phyloP scores from a whole-genome alignment of 257 asterid species.

The Datura wrightii region DNA sequence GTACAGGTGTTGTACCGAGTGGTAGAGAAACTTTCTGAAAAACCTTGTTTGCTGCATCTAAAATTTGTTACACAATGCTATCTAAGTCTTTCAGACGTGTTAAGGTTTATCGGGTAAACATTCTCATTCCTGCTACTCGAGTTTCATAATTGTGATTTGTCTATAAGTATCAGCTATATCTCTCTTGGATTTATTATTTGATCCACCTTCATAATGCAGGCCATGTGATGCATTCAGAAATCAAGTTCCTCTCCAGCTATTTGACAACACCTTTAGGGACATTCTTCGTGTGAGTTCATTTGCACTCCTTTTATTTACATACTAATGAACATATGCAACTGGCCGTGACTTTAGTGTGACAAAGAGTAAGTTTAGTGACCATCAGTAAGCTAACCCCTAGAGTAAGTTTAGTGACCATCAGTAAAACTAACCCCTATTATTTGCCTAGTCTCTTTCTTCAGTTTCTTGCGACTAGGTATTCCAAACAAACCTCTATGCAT shows the following conservation, averaged over 20 bases:
- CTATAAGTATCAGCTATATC: neutral
- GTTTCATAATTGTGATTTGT: neutral
- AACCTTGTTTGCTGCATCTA: conserved; percentile 11
- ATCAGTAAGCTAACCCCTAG: no score
- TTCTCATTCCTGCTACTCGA: neutral
- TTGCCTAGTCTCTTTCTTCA: no score
- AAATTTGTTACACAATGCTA: conserved; percentile 8
- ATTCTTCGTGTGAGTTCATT: neutral
- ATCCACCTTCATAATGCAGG: neutral
- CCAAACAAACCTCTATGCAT: no score
- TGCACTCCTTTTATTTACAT: no score
- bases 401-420: no score
- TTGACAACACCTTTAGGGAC: neutral
- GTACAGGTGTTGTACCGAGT: neutral
- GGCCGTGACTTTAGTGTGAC: no score
- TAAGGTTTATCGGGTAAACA: neutral
- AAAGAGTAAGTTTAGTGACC: no score
- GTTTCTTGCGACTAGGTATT: no score
- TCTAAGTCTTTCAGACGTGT: conserved; percentile 5
- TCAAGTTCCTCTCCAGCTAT: conserved; percentile 10
- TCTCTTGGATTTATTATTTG: neutral
- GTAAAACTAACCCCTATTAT: no score
- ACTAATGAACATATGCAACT: no score
- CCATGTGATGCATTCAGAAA: neutral
- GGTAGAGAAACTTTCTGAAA: neutral